Conservation (phyloP, 1,284 basidiomycete genomes). For the Inonotus hispidus region DNA sequence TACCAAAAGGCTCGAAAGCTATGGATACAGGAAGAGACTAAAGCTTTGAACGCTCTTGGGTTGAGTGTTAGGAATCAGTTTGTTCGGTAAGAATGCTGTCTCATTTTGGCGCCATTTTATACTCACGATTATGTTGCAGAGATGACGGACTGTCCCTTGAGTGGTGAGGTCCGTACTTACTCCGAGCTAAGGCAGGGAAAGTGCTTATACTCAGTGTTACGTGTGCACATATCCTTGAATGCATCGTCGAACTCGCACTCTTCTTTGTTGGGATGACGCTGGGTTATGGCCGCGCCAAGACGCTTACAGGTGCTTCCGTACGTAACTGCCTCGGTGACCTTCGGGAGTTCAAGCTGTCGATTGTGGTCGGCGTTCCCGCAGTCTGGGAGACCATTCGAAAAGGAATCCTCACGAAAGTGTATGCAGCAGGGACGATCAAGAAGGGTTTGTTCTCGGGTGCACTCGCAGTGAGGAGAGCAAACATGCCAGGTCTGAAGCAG, state of each 20-base stretch:
- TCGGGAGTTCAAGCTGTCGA: slow-evolving; percentile 71
- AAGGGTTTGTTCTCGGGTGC: slow-evolving; percentile 72
- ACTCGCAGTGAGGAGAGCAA: slow-evolving; percentile 60
- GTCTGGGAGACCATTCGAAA: slow-evolving; percentile 93
- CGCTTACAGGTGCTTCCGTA: slow-evolving; percentile 88
- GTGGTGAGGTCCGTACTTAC: slow-evolving; percentile 13
- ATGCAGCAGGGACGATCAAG: slow-evolving; percentile 60
- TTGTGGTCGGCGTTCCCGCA: slow-evolving; percentile 91
- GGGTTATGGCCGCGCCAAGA: slow-evolving; percentile 93
- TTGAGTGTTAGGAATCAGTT: slow-evolving; percentile 3
- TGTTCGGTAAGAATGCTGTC: slow-evolving; percentile 4
- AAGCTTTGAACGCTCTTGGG: slow-evolving; percentile 4
- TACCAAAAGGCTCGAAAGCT: slow-evolving; percentile 2
- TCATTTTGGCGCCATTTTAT: no score
- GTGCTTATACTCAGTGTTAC: not conserved
- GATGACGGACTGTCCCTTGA: slow-evolving; percentile 16
- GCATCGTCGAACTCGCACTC: slow-evolving; percentile 70
- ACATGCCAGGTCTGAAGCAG: slow-evolving; percentile 60
- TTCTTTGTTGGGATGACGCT: slow-evolving; percentile 67
- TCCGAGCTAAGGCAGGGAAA: not conserved
- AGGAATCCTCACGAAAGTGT: slow-evolving; percentile 81
- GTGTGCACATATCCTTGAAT: slow-evolving; percentile 47
- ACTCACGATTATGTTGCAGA: not conserved
- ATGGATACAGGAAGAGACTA: slow-evolving; percentile 3
- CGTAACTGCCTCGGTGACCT: slow-evolving; percentile 91